Base-by-base conservation (phyloP, 1,139 yeast species). In the Kurtzmaniella natalensis region DNA sequence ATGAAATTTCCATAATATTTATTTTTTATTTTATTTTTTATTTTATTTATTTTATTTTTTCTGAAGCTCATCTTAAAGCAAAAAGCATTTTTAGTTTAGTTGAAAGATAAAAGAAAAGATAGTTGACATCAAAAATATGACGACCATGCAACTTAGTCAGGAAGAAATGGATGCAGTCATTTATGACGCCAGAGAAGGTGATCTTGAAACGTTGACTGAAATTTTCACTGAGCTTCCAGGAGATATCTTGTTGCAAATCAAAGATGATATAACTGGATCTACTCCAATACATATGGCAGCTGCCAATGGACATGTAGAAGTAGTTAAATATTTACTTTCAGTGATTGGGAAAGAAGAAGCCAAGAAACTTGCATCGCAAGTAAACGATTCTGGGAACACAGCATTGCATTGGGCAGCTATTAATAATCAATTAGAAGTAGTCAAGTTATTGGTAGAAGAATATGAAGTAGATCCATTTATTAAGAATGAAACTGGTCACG, bases 341-440 rank as follows among this genome's bases (percentile, higher is more conserved):
- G 52, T 78, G 23, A 48, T 81, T 4, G 38, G 61, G 1, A 53
- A 61, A 36, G 69, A 67, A 28, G 70, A 74, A 21, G 74, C 76
- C 25, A 57, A 55, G 19, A 47, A 51, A 16, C 61, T 80, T 32
- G 78, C 82, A 20, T 70, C 77, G 37, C 60, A 67, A 17, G 70
- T 65, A 37, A 92, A 92, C 55, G 83, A 76, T 31, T 77, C 82
- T 20, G 97, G 97, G 4, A 92, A 92, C 55, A 88, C 98, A 0
- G 82, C 97, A 0, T 68, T 92, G 42, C 97, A 92, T 56, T 92
- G 98, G 98, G 96, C 97, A 1, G 75, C 95, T 0, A 73, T 78
- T 45, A 88, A 85, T 50, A 97, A 96, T 1, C 92, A 88, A 47
- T 59, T 86, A 41, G 79, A 75, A 3, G 67, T 81, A 7, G 94